phyloP scores from a whole-genome alignment of 495 filamentous ascomycete species.

The Hyaloscypha variabilis region DNA sequence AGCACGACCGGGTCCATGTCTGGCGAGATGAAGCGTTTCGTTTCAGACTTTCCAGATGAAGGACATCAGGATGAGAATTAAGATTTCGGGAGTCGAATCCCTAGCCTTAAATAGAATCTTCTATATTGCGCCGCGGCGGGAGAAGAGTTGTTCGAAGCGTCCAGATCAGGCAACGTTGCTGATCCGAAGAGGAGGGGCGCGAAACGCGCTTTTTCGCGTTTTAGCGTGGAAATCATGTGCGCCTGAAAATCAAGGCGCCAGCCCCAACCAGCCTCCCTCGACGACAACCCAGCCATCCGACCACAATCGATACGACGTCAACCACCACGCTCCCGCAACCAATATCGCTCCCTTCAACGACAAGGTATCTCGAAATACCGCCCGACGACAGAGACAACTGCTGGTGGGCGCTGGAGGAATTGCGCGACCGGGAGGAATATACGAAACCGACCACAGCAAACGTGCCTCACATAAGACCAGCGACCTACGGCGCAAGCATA shows the following conservation, averaged over 20 bases:
- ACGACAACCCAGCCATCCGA: conserved; percentile 13
- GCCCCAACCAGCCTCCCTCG: conserved; percentile 4
- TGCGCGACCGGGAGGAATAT: conserved; percentile 10
- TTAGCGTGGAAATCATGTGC: background rate
- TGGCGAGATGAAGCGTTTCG: background rate
- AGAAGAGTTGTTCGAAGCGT: background rate
- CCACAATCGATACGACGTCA: conserved; percentile 3
- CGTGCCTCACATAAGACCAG: background rate
- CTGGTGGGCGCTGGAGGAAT: conserved; percentile 11
- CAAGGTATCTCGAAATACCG: background rate
- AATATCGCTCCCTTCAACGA: background rate
- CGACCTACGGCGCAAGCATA: background rate
- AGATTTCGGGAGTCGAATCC: conserved; percentile 1
- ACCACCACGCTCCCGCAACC: conserved; percentile 5
- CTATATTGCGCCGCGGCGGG: background rate
- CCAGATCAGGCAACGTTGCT: background rate
- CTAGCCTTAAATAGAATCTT: background rate
- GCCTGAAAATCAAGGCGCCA: background rate
- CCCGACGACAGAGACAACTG: background rate
- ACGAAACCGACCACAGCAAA: conserved; percentile 11
- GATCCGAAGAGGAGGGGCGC: background rate
- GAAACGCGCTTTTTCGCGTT: conserved; percentile 3
- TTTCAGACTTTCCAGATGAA: background rate
- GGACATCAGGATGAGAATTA: background rate
- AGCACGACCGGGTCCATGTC: conserved; percentile 12